Base-by-base conservation (phyloP, 805 yeast species). In the Tetrapisispora fleetii region DNA sequence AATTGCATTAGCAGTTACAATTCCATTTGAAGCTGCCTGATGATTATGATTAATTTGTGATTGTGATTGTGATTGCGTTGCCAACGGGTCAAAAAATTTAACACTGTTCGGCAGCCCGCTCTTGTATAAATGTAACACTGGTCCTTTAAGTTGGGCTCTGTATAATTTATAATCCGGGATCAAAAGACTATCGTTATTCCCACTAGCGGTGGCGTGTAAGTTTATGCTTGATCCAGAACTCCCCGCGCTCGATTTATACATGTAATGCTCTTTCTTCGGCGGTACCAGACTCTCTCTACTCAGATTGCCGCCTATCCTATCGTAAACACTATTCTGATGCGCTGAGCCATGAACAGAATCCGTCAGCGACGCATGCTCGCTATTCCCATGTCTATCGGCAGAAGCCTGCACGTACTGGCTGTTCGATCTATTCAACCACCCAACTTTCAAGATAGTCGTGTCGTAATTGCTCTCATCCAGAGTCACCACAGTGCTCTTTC, bases 131-230 rank as follows among this genome's bases (percentile, higher is more conserved):
- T 73, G 71, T 46, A 89, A 65, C 40, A 72, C 70, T 1, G 89
- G 78, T 18, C 95, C 95, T 56, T 74, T 78, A 49, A 89, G 67
- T 57, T 81, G 86, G 0, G 84, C 88, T 45, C 83, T 72, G 49
- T 71, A 78, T 32, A 86, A 62, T 50, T 75, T 58, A 48, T 62
- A 65, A 33, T 64, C 66, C 4, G 65, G 65, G 2, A 62, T 56
- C 17, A 54, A 40, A 11, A 54, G 42, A 16, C 32, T 37, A 18
- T 43, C 40, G 8, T 43, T 50, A 17, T 45, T 41, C 7, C 33
- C n/a, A 18, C 38, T 51, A 30, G 51, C 41, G 8, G 6, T 17
- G 7, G 43, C 11, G 28, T 40, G 24, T 16, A 27, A n/a, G 11
- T 40, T 40, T 27, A 40, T 24, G 17, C 43, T 40, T 27, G 43